These are phyloP conservation scores for Alternaria sp. DNA, from an alignment of 2,329 filamentous ascomycete genomes.

Conservation along the genomic window DNA sequence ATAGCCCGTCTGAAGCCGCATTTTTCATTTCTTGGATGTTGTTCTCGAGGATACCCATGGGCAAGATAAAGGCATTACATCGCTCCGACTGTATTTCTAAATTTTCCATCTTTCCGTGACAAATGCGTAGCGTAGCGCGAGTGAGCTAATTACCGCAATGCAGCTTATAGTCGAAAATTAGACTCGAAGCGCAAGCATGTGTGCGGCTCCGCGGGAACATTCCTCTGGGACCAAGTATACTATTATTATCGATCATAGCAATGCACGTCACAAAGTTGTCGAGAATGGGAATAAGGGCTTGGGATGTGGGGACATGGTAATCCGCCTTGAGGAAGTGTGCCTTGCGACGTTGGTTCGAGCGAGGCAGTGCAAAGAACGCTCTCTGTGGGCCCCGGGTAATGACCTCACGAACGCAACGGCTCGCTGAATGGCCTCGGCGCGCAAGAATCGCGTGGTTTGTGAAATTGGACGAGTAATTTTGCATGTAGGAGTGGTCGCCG, in stretches of 20 bases:
- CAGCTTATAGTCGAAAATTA: conserved; percentile 5
- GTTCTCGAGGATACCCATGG: conserved; percentile 13
- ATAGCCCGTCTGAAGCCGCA: background rate
- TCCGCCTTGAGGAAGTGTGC: conserved; percentile 40
- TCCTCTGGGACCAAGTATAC: conserved; percentile 20
- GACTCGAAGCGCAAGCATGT: conserved; percentile 8
- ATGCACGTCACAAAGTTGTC: conserved; percentile 20
- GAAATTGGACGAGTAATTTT: conserved; percentile 13
- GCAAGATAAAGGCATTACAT: background rate
- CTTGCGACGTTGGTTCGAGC: conserved; percentile 31
- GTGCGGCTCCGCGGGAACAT: conserved; percentile 7
- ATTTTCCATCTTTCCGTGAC: background rate
- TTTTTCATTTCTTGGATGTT: background rate
- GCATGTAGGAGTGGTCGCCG: conserved; percentile 15
- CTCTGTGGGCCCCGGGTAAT: conserved; percentile 16
- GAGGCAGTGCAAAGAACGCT: conserved; percentile 34
- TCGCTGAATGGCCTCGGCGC: conserved; percentile 23
- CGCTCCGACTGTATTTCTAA: background rate
- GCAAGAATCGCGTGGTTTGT: conserved; percentile 9
- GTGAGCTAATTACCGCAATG: background rate
- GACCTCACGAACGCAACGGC: conserved; percentile 20
- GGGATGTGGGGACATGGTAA: conserved; percentile 20
- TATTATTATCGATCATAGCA: conserved; percentile 18
- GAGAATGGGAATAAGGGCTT: conserved; percentile 19
- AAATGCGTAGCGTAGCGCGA: background rate